Base-by-base conservation (phyloP, 805 yeast genomes). In the Metschnikowia koreensis region DNA sequence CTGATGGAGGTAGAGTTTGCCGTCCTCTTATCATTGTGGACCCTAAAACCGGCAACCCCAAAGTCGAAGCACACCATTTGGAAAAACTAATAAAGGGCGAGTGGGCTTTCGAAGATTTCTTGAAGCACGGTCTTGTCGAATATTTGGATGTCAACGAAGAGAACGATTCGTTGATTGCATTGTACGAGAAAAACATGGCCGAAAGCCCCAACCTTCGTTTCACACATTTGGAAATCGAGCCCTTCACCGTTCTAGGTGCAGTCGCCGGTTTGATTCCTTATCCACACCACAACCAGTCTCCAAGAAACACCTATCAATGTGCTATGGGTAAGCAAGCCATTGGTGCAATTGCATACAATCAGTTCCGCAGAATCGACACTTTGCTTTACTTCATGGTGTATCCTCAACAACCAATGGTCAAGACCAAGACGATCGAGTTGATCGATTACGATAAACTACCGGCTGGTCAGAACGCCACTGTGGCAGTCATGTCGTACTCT, bases 291-390 rank as follows among this genome's bases (percentile, higher is more conserved):
- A 89, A 89, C 71, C 96, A 89, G 72, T 87, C 96, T 5, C 96
- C 96, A 41, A 83, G 96, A 77, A 89, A 89, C 70, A 89, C 96
- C 5, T 89, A 89, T 71, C 96, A 89, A 71, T 89, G 96, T 79
- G 96, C 96, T 66, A 89, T 89, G 96, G 96, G 97, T 83, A 90
- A 90, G 73, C 99, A 94, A 75, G 99, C 99, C n/a, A 93, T 94
- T 70, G 99, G 99, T 60, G 98, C 98, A 2, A 94, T 94, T 71
- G 97, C 96, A 10, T 94, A 94, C 68, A 94, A 94, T 69, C 99
- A 94, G 72, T 89, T 94, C 74, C 82, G 90, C 66, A 85, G 99
- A 69, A 93, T 94, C 59, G 99, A 94, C 66, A 94, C 99, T 1
- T 73, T 94, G 64, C 75, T 94, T 58, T 94, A 94, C 65, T 77